Conservation (phyloP, 2,329 filamentous ascomycete species). For the Colletotrichum lindemuthianum region DNA sequence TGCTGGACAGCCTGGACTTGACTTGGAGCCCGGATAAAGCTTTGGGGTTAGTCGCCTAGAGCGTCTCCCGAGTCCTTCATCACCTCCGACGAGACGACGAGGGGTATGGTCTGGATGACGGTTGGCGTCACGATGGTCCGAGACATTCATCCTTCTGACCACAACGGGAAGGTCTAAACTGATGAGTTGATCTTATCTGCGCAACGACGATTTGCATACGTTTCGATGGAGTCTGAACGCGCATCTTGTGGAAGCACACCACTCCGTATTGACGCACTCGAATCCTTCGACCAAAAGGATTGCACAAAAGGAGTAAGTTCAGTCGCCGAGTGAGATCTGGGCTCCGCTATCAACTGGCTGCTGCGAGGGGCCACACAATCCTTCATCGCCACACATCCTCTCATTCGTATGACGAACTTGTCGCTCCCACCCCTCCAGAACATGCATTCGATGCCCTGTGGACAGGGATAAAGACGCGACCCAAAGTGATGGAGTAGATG, state of each 20-base stretch:
- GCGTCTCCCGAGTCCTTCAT: no score
- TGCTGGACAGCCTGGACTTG: no score
- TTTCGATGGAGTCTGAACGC: not conserved
- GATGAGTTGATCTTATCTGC: constrained; percentile 5
- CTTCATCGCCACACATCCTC: not conserved
- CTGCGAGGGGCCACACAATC: not conserved
- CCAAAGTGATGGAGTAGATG: not conserved
- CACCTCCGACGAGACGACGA: no score
- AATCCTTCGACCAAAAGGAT: not conserved
- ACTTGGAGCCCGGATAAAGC: no score
- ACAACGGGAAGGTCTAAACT: constrained; percentile 26
- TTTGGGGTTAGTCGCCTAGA: no score
- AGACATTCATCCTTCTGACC: constrained; percentile 7
- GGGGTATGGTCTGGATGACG: no score
- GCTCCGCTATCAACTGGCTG: not conserved
- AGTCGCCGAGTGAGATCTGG: not conserved
- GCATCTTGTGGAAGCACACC: not conserved
- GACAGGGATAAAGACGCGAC: not conserved
- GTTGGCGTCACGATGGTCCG: not conserved
- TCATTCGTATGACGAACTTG: not conserved
- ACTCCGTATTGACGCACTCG: not conserved
- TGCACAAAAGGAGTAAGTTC: not conserved
- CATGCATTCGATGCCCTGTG: not conserved
- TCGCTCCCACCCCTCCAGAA: not conserved
- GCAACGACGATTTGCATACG: not conserved